Conservation (phyloP, 2,329 filamentous ascomycete species). For the Thyridium curvatum region DNA sequence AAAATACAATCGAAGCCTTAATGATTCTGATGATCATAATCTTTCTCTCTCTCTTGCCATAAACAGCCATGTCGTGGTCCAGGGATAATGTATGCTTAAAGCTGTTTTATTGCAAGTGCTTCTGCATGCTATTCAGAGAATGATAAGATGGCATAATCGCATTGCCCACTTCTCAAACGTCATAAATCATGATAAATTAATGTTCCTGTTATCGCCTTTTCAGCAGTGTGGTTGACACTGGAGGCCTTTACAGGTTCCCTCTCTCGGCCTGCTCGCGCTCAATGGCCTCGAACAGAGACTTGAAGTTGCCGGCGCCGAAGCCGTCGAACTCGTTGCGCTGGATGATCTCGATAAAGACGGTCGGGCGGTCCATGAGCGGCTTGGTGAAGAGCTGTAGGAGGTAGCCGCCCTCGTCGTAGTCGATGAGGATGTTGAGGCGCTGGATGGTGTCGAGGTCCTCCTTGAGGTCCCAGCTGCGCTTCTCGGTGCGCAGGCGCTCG, state of each 20-base stretch:
- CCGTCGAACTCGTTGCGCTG: conserved; percentile 86
- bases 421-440: conserved; percentile 80
- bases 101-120: background rate
- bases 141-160: background rate
- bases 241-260: conserved; percentile 61
- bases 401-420: conserved; percentile 92
- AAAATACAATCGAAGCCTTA: too few species aligned
- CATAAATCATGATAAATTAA: background rate
- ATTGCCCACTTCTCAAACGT: background rate
- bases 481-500: conserved; percentile 60
- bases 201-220: background rate
- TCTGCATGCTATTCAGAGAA: background rate
- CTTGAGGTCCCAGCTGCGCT: conserved; percentile 52
- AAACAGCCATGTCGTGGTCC: too few species aligned
- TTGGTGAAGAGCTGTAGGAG: conserved; percentile 72
- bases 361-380: conserved; percentile 89
- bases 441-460: conserved; percentile 70
- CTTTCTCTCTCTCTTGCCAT: too few species aligned
- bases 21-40: too few species aligned
- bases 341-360: conserved; percentile 95
- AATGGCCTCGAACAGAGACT: conserved; percentile 90
- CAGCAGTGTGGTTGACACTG: conserved; percentile 1
- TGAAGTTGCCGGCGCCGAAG: conserved; percentile 94
- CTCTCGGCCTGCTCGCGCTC: conserved; percentile 84
- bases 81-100: background rate